phyloP scores from a whole-genome alignment of 495 filamentous ascomycete genomes.

The Daldinia concentrica region DNA sequence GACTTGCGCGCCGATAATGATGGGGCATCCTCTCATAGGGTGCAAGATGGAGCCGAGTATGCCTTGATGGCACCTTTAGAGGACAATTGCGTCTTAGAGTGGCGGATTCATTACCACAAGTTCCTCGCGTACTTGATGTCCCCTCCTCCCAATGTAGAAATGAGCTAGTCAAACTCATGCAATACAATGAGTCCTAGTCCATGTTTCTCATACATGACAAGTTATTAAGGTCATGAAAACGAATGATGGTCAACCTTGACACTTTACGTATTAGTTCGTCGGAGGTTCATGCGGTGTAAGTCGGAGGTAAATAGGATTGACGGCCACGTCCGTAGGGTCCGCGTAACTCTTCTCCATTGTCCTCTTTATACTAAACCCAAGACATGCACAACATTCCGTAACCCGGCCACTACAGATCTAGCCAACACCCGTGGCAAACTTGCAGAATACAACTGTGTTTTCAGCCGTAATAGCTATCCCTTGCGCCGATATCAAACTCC shows the following conservation, averaged over 20 bases:
- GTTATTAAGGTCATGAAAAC: conserved; percentile 9
- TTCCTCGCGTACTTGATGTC: conserved; percentile 12
- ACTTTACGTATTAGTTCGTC: conserved; percentile 34
- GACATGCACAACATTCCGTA: conserved; percentile 40
- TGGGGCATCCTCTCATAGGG: conserved; percentile 46
- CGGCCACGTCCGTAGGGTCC: conserved; percentile 34
- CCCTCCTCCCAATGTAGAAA: conserved; percentile 7
- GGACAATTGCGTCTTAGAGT: conserved; percentile 42
- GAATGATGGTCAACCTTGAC: not conserved
- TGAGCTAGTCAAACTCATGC: conserved; percentile 16
- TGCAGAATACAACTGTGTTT: conserved; percentile 12
- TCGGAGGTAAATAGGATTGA: conserved; percentile 39
- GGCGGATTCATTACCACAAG: conserved; percentile 20
- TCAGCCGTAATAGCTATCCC: conserved; percentile 11
- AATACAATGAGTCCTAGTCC: conserved; percentile 7
- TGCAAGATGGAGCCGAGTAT: conserved; percentile 39
- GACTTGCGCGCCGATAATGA: conserved; percentile 43
- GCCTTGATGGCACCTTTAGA: conserved; percentile 38
- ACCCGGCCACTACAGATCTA: conserved; percentile 37
- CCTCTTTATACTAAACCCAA: conserved; percentile 35
- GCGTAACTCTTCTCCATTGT: conserved; percentile 28
- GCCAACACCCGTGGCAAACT: conserved; percentile 34
- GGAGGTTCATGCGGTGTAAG: conserved; percentile 37
- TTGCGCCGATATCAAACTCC: conserved; percentile 12
- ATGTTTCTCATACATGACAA: conserved; percentile 5